Evolutionary conservation across 176 grass and related monocot species (phyloP), one percentile per base, ranked within the genome.

Genomic region (Musa beccarii): DNA sequence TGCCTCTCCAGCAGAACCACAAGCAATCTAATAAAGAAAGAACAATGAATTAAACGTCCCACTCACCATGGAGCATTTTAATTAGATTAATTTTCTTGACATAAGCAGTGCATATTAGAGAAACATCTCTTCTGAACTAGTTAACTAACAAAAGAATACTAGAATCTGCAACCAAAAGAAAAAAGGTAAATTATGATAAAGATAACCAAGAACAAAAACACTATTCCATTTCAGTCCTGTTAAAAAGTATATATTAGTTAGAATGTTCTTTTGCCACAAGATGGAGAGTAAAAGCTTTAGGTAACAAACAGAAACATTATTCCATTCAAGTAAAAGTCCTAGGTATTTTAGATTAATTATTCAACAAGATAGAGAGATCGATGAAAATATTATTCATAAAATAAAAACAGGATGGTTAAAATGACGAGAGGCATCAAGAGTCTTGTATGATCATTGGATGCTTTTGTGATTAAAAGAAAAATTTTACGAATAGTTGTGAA

Each of bases 1-100:
- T 68, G 85, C 79, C 69, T 93, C 90, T 9, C 82, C 84, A n/a
- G 74, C 74, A 78, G 71, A 71, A n/a, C 72, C 82, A 82, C 90
- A 97, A 69, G 90, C 94, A 87, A 97, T 93, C 94, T 97, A 87
- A 62, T 81, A 78, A 80, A 80, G 79, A 19, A 53, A 26, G 1
- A 34, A 1, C 69, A 75, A 52, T 74, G 8, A 74, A 26, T 16
- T 56, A 59, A 54, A 56, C 14, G 4, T n/a, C 8, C 20, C 51
- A 14, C 17, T 73, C 3, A 17, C 11, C 12, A 50, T 49, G 68
- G 12, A 71, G 15, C 21, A 68, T 68, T 34, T 13, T 43, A 29
- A 68, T 68, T 54, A 11, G 11, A 21, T 52, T 2, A 19, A 4
- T 23, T 20, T 51, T 53, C 53, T 28, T 15, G 14, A 23, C 13